Percentiles rank a stretch among this genome's conserved stretches.
These are phyloP conservation scores for Trametes maxima DNA, from an alignment of 768 basidiomycete genomes.

Conservation along the genomic window DNA sequence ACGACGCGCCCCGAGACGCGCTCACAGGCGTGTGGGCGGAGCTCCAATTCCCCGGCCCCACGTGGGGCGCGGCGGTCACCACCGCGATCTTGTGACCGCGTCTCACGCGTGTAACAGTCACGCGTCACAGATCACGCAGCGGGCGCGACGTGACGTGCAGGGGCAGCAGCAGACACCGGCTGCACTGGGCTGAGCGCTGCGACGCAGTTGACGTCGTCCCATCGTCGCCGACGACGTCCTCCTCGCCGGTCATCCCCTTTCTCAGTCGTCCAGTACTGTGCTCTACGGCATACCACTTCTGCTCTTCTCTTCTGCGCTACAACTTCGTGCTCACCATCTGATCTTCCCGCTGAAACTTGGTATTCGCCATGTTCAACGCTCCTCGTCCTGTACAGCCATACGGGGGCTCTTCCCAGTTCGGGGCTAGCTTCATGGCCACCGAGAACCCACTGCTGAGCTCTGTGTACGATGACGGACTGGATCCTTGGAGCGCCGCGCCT, in stretches of 20 bases:
- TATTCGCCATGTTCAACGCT: conserved; percentile 73
- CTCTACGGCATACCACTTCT: background rate
- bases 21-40: conserved; percentile 29
- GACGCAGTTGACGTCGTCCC: conserved; percentile 15
- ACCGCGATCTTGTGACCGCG: conserved; percentile 25
- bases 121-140: conserved; percentile 3
- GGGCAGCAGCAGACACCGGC: background rate
- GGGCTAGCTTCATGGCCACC: conserved; percentile 64
- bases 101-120: conserved; percentile 8
- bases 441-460: conserved; percentile 73
- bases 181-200: background rate
- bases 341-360: background rate
- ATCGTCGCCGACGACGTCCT: conserved; percentile 5
- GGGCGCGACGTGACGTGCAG: background rate
- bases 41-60: conserved; percentile 22
- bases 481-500: conserved; percentile 79
- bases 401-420: conserved; percentile 57
- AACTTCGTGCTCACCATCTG: background rate
- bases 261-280: background rate
- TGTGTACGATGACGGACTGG: conserved; percentile 73
- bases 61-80: conserved; percentile 17
- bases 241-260: background rate
- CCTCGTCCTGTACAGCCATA: conserved; percentile 77
- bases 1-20: conserved; percentile 32
- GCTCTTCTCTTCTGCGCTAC: background rate